Evolutionary conservation across 2,329 filamentous ascomycete genomes (phyloP), one percentile per base, ranked within the genome.

Genomic region (Epicoccum nigrum): DNA sequence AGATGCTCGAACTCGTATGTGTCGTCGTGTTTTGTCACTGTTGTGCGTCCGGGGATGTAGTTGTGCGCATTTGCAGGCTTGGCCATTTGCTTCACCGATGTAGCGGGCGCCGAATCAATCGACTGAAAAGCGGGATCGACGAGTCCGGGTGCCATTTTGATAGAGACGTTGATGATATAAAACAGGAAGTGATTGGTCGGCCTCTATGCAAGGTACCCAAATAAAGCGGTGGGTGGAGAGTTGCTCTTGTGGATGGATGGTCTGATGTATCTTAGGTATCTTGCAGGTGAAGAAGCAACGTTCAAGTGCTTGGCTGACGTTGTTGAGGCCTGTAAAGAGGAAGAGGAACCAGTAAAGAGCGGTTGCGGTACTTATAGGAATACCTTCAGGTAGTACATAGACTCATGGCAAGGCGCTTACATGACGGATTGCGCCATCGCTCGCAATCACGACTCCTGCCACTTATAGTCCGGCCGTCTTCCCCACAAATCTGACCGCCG

Each of bases 1-100:
- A 85, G 74, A 43, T 83, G 74, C 27, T 83, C 78, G 53, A 81
- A 74, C 33, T 79, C 73, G 60, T 84, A 83, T 45, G 64, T 63
- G 16, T 76, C 68, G 12, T 77, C 73, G 51, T 82, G 76, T 16
- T 73, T 59, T 54, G 80, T 67, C 25, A 80, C 68, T 19, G 58
- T 45, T 8, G 77, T 79, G 9, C 77, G 75, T 32, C 81, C 81
- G 7, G 81, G 81, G 7, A 75, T 66, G 55, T 81, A 81, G 28
- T 68, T 68, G 43, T 77, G 57, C 21, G 55, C 41, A 28, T 68
- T 64, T 17, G 37, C 47, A 17, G 59, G 25, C 54, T 69, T 69
- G 35, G 55, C 30, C 16, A 45, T 16, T 28, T 50, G 32, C 25
- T 64, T 65, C n/a, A 51, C 20, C 17, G 50, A 49, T 23, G 45